Evolutionary conservation across 331 rosid genomes (phyloP).

Genomic region (Telfairia occidentalis): DNA sequence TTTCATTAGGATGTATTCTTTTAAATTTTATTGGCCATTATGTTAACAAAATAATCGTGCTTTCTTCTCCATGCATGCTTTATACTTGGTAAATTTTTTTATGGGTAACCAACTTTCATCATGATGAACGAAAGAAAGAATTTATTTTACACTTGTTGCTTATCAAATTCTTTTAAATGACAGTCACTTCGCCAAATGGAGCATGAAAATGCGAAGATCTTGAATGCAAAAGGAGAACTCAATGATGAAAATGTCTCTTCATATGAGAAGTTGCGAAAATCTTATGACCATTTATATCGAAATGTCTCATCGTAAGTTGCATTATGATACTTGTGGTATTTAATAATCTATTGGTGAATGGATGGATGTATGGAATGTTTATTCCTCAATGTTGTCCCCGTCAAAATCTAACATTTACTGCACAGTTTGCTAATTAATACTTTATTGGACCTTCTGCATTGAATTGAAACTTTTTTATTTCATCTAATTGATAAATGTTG

Average conservation of each 20-base stretch:
- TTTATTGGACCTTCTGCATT: neutral
- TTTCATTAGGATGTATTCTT: neutral
- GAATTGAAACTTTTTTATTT: neutral
- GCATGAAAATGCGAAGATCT: constrained; percentile 84
- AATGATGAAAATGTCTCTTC: constrained; percentile 75
- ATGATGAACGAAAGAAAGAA: neutral
- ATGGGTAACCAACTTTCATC: neutral
- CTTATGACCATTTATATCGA: constrained; percentile 80
- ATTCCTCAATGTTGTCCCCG: neutral
- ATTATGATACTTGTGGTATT: neutral
- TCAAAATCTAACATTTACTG: neutral
- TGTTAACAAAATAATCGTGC: neutral
- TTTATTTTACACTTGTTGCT: constrained; percentile 2
- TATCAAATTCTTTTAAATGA: constrained; percentile 17
- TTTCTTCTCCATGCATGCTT: neutral
- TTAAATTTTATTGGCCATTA: neutral
- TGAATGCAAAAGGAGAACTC: constrained; percentile 94
- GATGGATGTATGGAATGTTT: neutral
- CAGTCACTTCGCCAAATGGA: constrained; percentile 95
- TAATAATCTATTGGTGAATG: neutral
- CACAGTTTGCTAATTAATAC: neutral
- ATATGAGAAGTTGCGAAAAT: constrained; percentile 92
- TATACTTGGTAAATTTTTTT: neutral
- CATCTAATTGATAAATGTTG: neutral
- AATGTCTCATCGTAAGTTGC: constrained; percentile 83